phyloP scores from a whole-genome alignment of 345 rosid genomes.

The Aquilaria sinensis region DNA sequence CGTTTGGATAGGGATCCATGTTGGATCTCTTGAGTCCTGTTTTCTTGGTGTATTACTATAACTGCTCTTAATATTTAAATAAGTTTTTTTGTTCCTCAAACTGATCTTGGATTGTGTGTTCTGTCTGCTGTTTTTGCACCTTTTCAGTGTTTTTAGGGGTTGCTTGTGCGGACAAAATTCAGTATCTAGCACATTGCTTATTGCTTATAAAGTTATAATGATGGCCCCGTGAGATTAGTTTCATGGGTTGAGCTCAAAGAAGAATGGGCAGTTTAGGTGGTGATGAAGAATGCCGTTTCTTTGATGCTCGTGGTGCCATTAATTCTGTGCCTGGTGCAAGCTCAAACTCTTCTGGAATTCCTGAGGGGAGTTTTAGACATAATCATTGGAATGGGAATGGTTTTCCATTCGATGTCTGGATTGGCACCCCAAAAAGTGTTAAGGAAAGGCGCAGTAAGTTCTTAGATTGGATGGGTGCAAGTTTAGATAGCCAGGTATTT shows the following conservation, averaged over 20 bases:
- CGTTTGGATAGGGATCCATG: constrained; percentile 79
- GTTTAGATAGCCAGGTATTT: constrained; percentile 21
- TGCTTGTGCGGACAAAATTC: constrained; percentile 47
- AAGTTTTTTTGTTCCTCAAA: constrained; percentile 21
- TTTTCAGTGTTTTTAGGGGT: constrained; percentile 33
- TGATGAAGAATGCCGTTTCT: constrained; percentile 56
- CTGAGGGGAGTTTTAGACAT: constrained; percentile 18
- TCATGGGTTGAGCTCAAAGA: constrained; percentile 64
- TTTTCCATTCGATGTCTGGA: constrained; percentile 59
- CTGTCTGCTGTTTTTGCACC: constrained; percentile 10
- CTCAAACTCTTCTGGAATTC: constrained; percentile 22
- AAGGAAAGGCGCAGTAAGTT: constrained; percentile 52
- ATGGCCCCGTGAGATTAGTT: constrained; percentile 35
- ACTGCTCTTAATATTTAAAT: constrained; percentile 15
- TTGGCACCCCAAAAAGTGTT: constrained; percentile 48
- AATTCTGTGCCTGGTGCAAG: constrained; percentile 25
- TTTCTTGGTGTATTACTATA: constrained; percentile 16
- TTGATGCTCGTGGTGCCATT: constrained; percentile 67
- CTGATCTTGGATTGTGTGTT: constrained; percentile 53
- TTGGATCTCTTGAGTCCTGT: constrained; percentile 59
- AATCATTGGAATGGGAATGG: constrained; percentile 13
- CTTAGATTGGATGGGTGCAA: constrained; percentile 52
- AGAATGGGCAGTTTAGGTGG: constrained; percentile 57
- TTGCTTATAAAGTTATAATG: constrained; percentile 39
- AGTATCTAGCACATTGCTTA: constrained; percentile 30